Evolutionary conservation across 345 rosid species (phyloP).

Genomic region (Citrus reticulata): DNA sequence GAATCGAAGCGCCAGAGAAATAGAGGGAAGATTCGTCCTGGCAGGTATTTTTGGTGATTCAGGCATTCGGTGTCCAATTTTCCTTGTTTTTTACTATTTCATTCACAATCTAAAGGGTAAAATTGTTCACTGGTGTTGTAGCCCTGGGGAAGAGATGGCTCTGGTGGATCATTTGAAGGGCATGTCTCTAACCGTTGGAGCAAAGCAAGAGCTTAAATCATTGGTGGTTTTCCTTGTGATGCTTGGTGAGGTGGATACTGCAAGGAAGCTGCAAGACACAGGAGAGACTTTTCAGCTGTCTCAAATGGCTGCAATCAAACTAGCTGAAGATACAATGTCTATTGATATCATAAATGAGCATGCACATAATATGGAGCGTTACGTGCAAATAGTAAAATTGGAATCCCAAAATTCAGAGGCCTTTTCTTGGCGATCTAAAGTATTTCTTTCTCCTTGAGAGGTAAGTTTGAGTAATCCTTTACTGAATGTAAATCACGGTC

Average conservation of each 20-base stretch:
- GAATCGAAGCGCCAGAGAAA: conserved; percentile 64
- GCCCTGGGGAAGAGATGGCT: conserved; percentile 95
- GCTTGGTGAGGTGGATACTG: conserved; percentile 63
- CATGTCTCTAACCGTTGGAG: conserved; percentile 66
- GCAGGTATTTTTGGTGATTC: conserved; percentile 52
- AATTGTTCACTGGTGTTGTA: conserved; percentile 27
- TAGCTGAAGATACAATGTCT: conserved; percentile 69
- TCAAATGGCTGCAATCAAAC: conserved; percentile 75
- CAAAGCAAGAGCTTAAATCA: conserved; percentile 75
- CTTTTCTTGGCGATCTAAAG: conserved; percentile 73
- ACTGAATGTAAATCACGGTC: neutral
- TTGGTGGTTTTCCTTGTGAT: conserved; percentile 67
- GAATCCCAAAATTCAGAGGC: conserved; percentile 45
- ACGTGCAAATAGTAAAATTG: conserved; percentile 32
- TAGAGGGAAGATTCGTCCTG: conserved; percentile 88
- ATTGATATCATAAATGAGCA: conserved; percentile 55
- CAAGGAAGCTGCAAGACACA: conserved; percentile 61
- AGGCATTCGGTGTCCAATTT: neutral
- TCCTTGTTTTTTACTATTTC: neutral
- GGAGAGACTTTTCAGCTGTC: conserved; percentile 74
- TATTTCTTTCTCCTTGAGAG: conserved; percentile 52
- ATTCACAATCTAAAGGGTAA: conserved; percentile 13
- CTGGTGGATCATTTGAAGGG: conserved; percentile 91
- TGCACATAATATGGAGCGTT: conserved; percentile 50
- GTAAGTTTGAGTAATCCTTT: neutral